These are phyloP conservation scores for Tetrahymena thermophila DNA, from an alignment of 73 alveolate species.

Conservation along the genomic window DNA sequence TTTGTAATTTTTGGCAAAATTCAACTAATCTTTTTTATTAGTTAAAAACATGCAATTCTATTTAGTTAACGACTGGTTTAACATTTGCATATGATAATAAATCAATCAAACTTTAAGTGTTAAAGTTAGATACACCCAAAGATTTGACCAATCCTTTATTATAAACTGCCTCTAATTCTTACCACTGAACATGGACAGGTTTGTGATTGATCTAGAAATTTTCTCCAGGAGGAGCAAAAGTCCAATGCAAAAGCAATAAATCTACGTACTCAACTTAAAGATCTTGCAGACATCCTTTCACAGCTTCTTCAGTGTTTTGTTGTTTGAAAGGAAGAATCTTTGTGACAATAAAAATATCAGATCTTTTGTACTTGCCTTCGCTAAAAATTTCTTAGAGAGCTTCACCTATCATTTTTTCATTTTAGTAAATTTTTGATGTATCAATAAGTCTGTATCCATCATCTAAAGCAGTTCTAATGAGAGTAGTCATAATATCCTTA, in stretches of 20 bases:
- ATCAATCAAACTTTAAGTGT: conserved; percentile 44
- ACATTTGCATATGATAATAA: conserved; percentile 51
- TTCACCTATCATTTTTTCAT: conserved; percentile 67
- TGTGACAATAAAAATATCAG: conserved; percentile 65
- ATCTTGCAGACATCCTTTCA: conserved; percentile 44
- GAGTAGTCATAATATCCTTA: conserved; percentile 7
- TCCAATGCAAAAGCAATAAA: conserved; percentile 57
- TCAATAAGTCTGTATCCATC: conserved; percentile 73
- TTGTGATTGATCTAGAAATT: conserved; percentile 4
- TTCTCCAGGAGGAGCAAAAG: conserved; percentile 33
- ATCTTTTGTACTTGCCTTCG: conserved; percentile 55
- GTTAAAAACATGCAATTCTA: conserved; percentile 65
- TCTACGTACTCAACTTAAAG: conserved; percentile 56
- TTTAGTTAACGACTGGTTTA: conserved; percentile 66
- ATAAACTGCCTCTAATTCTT: conserved; percentile 56
- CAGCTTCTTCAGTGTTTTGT: conserved; percentile 52
- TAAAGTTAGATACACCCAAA: conserved; percentile 71
- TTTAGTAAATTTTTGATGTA: conserved; percentile 51
- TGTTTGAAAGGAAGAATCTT: conserved; percentile 61
- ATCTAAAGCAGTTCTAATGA: conserved; percentile 45
- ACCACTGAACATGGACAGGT: conserved; percentile 63
- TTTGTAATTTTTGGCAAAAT: conserved; percentile 20
- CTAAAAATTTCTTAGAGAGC: conserved; percentile 42
- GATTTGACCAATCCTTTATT: conserved; percentile 50
- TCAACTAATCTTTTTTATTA: conserved; percentile 43